A percentile compares a stretch with the other conserved stretches of the same genome.
These are phyloP conservation scores for Lantana camara DNA, from an alignment of 257 asterid species.

Conservation along the genomic window DNA sequence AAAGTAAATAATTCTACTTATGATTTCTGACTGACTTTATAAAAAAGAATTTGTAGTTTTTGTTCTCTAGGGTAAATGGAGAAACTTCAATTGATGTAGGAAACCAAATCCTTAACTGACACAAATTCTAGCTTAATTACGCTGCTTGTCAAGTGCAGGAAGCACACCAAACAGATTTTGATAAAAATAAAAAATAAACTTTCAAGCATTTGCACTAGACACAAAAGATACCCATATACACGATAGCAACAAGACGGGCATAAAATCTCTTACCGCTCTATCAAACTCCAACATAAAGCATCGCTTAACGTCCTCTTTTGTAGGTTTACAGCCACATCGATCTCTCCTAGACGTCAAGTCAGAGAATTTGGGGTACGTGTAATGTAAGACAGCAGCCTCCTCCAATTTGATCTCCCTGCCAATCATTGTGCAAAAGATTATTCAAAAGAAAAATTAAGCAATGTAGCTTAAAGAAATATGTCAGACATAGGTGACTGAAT, in stretches of 20 bases:
- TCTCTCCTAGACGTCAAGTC: constrained; percentile 54
- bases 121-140: background rate
- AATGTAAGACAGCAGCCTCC: constrained; percentile 61
- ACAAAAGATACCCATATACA: background rate
- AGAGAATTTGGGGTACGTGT: constrained; percentile 51
- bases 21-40: background rate
- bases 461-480: background rate
- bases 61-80: background rate
- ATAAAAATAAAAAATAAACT: background rate
- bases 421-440: constrained; percentile 6
- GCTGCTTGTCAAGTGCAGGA: background rate
- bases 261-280: constrained; percentile 41
- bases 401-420: constrained; percentile 42
- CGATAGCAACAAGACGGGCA: background rate
- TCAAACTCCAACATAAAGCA: constrained; percentile 54
- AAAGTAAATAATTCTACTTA: background rate
- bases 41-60: background rate
- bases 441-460: background rate
- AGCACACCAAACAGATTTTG: background rate
- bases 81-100: background rate
- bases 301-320: constrained; percentile 47
- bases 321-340: constrained; percentile 59
- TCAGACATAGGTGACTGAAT: background rate
- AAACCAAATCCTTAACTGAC: background rate
- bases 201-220: background rate